Conservation (phyloP, 2,329 filamentous ascomycete species). For the Microthyrium microscopicum region DNA sequence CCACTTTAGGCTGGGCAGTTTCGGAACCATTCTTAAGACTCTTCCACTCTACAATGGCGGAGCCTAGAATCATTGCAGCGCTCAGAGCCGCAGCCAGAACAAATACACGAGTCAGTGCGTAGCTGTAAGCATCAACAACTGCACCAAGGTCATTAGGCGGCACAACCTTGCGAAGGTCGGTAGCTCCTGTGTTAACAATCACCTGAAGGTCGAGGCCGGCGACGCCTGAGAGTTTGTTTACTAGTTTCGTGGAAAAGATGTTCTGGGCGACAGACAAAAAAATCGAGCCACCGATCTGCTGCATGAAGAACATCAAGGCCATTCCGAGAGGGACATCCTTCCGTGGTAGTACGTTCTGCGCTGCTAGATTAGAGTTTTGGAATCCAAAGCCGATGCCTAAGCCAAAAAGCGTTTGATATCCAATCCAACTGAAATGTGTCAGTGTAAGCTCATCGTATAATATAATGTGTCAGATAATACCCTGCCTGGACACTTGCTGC, state of each 20-base stretch:
- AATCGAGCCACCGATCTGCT: neutral
- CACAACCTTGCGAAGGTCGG: slow-evolving; percentile 7
- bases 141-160: neutral
- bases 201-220: slow-evolving; percentile 4
- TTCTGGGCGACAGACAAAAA: neutral
- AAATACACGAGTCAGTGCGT: slow-evolving; percentile 4
- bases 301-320: slow-evolving; percentile 3
- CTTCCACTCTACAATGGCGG: too few species aligned
- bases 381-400: slow-evolving; percentile 11
- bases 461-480: too few species aligned
- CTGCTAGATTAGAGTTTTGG: slow-evolving; percentile 9
- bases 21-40: too few species aligned
- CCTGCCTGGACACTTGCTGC: too few species aligned
- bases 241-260: neutral
- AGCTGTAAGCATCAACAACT: slow-evolving; percentile 7
- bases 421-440: slow-evolving; percentile 20
- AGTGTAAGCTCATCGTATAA: too few species aligned
- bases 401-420: slow-evolving; percentile 18
- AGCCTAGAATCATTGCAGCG: too few species aligned
- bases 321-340: slow-evolving; percentile 7
- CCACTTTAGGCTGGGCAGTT: too few species aligned
- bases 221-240: neutral
- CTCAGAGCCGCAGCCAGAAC: neutral
- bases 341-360: slow-evolving; percentile 7
- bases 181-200: slow-evolving; percentile 7